Evolutionary conservation across 257 asterid genomes (phyloP), one percentile per base, ranked within the genome.

Genomic region (Striga asiatica): DNA sequence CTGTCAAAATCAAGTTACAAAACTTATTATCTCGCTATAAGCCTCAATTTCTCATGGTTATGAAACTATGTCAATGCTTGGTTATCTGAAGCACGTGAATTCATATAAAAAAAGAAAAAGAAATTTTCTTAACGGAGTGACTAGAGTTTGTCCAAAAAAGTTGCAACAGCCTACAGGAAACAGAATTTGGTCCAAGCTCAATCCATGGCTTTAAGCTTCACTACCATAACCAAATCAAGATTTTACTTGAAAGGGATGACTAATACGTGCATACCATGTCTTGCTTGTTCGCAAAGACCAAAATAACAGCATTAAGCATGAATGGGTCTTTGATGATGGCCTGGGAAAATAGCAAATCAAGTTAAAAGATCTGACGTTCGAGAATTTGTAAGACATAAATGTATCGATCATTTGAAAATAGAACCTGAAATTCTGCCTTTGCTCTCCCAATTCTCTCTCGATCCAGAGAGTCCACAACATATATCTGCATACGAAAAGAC

Each of bases 211-310:
- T 12, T 16, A 9, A 35, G 41, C 52, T 23, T 45, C 23, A 32
- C 31, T 28, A 47, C 18, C 48, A 19, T 54, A 39, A 18, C 38
- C 17, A 25, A 27, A 23, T 6, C 25, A 17, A 60, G 39, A 25
- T 18, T 60, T 41, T 54, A 56, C 41, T 54, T 31, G 5, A n/a
- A 43, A 17, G 37, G 56, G 61, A 42, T 34, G 10, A 29, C 25
- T 27, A 31, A 45, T 19, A 53, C 11, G 22, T 31, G 53, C 50
- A 27, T 81, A 89, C 97, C 98, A 89, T 81, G 77, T 89, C 98
- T 69, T 89, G 98, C 69, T 89, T 89, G 78, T 89, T 89, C 14
- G 98, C 98, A 9, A 89, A 89, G 49, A 89, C 93, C 91, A 89
- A 70, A 79, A 89, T 81, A 53, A 89, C 86, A 71, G 95, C 92